Conservation (phyloP, 108 stramenopile species). For the Pinguiococcus pyrenoidosus region DNA sequence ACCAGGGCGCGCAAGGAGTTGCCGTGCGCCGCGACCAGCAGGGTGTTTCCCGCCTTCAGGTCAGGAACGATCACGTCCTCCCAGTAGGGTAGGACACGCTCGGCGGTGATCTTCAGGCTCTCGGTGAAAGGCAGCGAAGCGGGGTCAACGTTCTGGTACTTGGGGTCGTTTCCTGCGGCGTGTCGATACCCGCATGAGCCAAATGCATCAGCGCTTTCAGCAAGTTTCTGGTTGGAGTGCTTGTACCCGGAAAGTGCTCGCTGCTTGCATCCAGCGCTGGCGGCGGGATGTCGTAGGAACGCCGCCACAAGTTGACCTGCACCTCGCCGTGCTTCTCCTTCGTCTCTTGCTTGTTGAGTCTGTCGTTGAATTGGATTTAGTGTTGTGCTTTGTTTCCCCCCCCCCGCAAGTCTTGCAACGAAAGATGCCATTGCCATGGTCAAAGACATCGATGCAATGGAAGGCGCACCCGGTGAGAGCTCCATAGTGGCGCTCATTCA, state of each 20-base stretch:
- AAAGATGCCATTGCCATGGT: not conserved
- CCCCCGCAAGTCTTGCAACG: not conserved
- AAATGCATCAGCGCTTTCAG: too few relatives aligned
- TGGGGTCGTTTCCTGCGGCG: slow-evolving; percentile 54
- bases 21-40: slow-evolving; percentile 71
- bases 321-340: slow-evolving; percentile 81
- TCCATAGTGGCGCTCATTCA: slow-evolving; percentile 83
- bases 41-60: slow-evolving; percentile 59
- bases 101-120: slow-evolving; percentile 63
- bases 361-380: slow-evolving; percentile 23
- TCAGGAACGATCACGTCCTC: slow-evolving; percentile 55
- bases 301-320: slow-evolving; percentile 64
- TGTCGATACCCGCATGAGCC: too few relatives aligned
- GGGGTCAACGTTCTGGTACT: slow-evolving; percentile 42
- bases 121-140: slow-evolving; percentile 53
- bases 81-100: slow-evolving; percentile 70
- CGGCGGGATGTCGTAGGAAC: slow-evolving; percentile 75
- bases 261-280: slow-evolving; percentile 50
- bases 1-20: slow-evolving; percentile 78
- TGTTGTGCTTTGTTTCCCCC: not conserved
- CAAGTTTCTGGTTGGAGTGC: too few relatives aligned
- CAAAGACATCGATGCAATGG: not conserved
- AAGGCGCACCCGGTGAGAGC: too few relatives aligned
- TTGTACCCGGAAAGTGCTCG: slow-evolving; percentile 59
- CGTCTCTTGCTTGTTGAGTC: slow-evolving; percentile 82